These are phyloP conservation scores for Ophiognomonia clavigignenti-juglandacearum DNA, from an alignment of 2,329 filamentous ascomycete species.

Conservation along the genomic window DNA sequence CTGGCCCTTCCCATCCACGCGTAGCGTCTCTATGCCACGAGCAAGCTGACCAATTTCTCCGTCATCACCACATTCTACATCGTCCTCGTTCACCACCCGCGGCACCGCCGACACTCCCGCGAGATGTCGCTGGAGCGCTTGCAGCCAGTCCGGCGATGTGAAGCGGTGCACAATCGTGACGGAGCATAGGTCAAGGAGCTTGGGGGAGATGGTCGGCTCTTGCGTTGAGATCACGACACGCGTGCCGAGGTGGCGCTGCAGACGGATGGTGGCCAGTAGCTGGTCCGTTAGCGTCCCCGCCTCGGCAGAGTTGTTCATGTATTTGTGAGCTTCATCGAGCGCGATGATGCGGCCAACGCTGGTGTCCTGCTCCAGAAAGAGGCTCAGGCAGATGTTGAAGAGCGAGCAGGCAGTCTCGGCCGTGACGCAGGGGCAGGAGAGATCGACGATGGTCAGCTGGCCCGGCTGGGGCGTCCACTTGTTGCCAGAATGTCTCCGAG, in stretches of 20 bases:
- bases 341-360: slow-evolving; percentile 58
- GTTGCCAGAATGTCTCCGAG: background rate
- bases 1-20: background rate
- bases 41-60: background rate
- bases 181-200: slow-evolving; percentile 66
- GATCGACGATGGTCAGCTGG: slow-evolving; percentile 45
- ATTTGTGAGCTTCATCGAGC: slow-evolving; percentile 77
- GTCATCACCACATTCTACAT: slow-evolving; percentile 6
- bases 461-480: slow-evolving; percentile 19
- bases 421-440: slow-evolving; percentile 68
- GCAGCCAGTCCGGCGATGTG: slow-evolving; percentile 33
- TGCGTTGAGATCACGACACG: slow-evolving; percentile 71
- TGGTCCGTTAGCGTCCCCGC: slow-evolving; percentile 55
- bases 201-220: slow-evolving; percentile 66
- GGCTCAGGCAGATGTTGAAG: slow-evolving; percentile 38
- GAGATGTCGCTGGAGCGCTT: slow-evolving; percentile 24
- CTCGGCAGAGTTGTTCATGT: slow-evolving; percentile 55
- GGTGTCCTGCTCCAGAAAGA: background rate
- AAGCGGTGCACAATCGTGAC: slow-evolving; percentile 72
- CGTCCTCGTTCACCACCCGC: slow-evolving; percentile 19
- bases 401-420: slow-evolving; percentile 62
- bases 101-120: slow-evolving; percentile 23
- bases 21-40: background rate
- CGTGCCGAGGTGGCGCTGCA: slow-evolving; percentile 65
- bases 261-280: slow-evolving; percentile 58